Evolutionary conservation across 2,329 filamentous ascomycete species (phyloP).

Genomic region (Akanthomyces muscarius): DNA sequence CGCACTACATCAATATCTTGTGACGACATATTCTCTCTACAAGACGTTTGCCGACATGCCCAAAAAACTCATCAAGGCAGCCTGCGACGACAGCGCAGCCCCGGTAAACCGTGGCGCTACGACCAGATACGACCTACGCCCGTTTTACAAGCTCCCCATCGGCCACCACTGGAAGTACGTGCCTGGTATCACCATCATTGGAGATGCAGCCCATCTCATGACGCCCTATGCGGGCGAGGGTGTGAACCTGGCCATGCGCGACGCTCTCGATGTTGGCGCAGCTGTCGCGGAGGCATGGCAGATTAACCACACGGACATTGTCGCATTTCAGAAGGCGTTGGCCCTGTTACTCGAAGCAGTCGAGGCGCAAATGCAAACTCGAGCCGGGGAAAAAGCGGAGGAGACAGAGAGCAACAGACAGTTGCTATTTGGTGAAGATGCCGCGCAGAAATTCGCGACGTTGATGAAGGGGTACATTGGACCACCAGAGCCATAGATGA

Average conservation of each 20-base stretch:
- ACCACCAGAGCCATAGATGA: neutral
- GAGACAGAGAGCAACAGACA: slow-evolving; percentile 6
- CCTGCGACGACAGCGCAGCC: slow-evolving; percentile 26
- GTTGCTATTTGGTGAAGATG: slow-evolving; percentile 5
- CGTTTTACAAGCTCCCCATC: slow-evolving; percentile 39
- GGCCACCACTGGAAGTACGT: slow-evolving; percentile 38
- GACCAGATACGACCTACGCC: slow-evolving; percentile 22
- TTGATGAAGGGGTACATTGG: neutral
- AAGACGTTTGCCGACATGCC: slow-evolving; percentile 14
- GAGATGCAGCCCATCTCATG: slow-evolving; percentile 54
- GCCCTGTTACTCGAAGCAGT: slow-evolving; percentile 21
- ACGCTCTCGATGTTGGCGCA: slow-evolving; percentile 42
- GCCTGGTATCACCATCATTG: slow-evolving; percentile 45
- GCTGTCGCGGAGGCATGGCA: slow-evolving; percentile 24
- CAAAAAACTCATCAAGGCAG: slow-evolving; percentile 26
- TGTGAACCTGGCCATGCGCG: slow-evolving; percentile 50
- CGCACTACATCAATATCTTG: neutral
- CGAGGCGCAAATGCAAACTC: slow-evolving; percentile 22
- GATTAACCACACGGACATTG: neutral
- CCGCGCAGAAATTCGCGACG: slow-evolving; percentile 3
- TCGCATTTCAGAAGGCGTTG: slow-evolving; percentile 4
- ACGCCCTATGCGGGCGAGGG: slow-evolving; percentile 49
- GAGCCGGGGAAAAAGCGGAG: slow-evolving; percentile 2
- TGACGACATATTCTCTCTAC: neutral
- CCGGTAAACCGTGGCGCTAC: slow-evolving; percentile 17